Conservation (phyloP, 2,329 filamentous ascomycete genomes). For the Microsporum canis region DNA sequence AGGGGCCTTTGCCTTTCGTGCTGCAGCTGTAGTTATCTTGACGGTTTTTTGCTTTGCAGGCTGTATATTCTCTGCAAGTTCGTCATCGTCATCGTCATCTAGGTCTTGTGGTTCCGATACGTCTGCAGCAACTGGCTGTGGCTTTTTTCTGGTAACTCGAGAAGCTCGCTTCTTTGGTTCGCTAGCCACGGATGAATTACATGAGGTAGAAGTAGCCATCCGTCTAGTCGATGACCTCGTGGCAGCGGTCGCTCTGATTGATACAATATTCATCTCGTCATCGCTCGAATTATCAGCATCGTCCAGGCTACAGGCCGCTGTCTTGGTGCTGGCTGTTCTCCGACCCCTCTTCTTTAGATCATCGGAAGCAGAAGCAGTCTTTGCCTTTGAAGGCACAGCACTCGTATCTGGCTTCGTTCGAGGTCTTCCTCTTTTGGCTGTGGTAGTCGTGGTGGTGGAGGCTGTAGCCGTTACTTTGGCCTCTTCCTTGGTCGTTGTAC, state of each 20-base stretch:
- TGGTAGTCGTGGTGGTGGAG: not conserved
- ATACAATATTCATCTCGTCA: constrained; percentile 16
- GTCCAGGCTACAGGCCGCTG: not conserved
- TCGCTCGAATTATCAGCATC: constrained; percentile 11
- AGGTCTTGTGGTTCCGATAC: not conserved
- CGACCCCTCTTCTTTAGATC: constrained; percentile 2
- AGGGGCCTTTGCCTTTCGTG: constrained; percentile 13
- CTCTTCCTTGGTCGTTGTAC: not conserved
- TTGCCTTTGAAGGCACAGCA: not conserved
- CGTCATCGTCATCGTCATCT: constrained; percentile 19
- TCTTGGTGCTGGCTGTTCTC: constrained; percentile 7
- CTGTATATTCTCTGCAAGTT: constrained; percentile 15
- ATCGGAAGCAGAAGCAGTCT: not conserved
- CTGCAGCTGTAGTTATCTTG: constrained; percentile 11
- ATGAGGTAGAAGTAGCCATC: not conserved
- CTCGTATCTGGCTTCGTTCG: constrained; percentile 7
- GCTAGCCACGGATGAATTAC: not conserved
- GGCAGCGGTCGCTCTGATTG: not conserved
- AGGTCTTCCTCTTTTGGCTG: constrained; percentile 12
- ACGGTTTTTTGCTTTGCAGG: constrained; percentile 13
- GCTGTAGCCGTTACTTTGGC: not conserved
- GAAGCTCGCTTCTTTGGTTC: not conserved
- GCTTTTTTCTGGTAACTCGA: not conserved
- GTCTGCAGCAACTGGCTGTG: not conserved
- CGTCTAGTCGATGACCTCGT: not conserved